Evolutionary conservation across 148 eudicot species (phyloP).

Genomic region (Salicornia ramosissima): DNA sequence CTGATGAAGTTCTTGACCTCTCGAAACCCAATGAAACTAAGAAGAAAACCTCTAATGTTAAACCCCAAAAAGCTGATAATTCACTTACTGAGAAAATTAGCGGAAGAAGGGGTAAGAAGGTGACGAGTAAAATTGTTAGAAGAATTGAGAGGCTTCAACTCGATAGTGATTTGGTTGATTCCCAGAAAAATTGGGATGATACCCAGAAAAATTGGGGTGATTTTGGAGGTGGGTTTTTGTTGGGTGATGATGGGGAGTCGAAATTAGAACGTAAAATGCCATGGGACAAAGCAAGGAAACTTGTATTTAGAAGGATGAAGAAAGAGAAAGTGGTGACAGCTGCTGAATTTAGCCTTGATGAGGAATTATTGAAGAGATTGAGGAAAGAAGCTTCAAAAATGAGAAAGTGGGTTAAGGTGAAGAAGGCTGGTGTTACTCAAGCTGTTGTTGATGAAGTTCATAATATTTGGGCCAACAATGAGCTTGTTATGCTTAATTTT

Average conservation of each 20-base stretch:
- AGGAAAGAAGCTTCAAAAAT: slow-evolving; percentile 60
- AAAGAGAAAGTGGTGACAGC: slow-evolving; percentile 54
- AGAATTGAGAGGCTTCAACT: slow-evolving; percentile 40
- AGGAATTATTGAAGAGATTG: slow-evolving; percentile 60
- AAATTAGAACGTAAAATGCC: slow-evolving; percentile 48
- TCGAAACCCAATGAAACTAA: slow-evolving; percentile 29
- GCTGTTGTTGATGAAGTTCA: slow-evolving; percentile 65
- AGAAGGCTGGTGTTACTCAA: slow-evolving; percentile 74
- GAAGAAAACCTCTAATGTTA: slow-evolving; percentile 19
- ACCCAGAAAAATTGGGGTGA: slow-evolving; percentile 29
- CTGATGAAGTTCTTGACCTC: slow-evolving; percentile 41
- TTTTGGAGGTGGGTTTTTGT: slow-evolving; percentile 40
- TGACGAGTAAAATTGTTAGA: slow-evolving; percentile 47
- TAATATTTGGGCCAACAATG: slow-evolving; percentile 60
- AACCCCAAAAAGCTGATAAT: slow-evolving; percentile 24
- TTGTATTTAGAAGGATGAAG: slow-evolving; percentile 50
- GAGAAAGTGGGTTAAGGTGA: slow-evolving; percentile 83
- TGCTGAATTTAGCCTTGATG: slow-evolving; percentile 69
- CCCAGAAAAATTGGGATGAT: slow-evolving; percentile 35
- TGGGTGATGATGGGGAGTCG: slow-evolving; percentile 19
- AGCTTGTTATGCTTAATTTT: slow-evolving; percentile 58
- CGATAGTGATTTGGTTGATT: slow-evolving; percentile 11
- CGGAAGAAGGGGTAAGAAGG: slow-evolving; percentile 60
- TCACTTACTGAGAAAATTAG: slow-evolving; percentile 51
- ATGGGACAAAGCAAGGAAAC: slow-evolving; percentile 55